Percentiles rank a stretch among this genome's conserved stretches.
phyloP scores from a whole-genome alignment of 2,329 filamentous ascomycete species.

The Pyrenophora seminiperda region DNA sequence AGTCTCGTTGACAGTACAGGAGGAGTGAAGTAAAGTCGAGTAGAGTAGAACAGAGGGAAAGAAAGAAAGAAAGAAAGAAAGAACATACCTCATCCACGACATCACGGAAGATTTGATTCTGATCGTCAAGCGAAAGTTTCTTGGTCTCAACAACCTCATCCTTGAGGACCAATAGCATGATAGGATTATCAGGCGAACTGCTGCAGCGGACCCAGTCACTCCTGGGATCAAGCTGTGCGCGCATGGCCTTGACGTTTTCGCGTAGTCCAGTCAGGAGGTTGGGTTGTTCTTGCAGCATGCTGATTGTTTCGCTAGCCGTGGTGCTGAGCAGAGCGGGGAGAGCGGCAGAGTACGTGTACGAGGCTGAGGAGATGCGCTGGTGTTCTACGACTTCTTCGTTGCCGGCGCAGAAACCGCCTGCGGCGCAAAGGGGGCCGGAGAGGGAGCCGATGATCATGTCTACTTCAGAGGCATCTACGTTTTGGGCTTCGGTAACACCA shows the following conservation, averaged over 20 bases:
- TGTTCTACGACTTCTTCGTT: conserved; percentile 92
- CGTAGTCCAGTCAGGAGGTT: conserved; percentile 78
- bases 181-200: conserved; percentile 81
- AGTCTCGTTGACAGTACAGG: background rate
- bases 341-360: conserved; percentile 95
- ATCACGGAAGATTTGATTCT: conserved; percentile 84
- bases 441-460: conserved; percentile 98
- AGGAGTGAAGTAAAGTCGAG: too few species aligned
- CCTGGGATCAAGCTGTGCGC: conserved; percentile 83
- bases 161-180: conserved; percentile 84
- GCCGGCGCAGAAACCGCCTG: conserved; percentile 94
- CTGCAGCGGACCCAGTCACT: conserved; percentile 91
- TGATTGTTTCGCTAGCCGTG: conserved; percentile 90
- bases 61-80: conserved; percentile 9
- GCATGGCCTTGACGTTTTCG: conserved; percentile 86
- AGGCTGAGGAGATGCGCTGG: conserved; percentile 87
- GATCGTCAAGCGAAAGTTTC: conserved; percentile 72
- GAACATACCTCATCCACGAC: conserved; percentile 88
- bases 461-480: conserved; percentile 88
- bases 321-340: conserved; percentile 92
- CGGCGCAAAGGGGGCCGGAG: conserved; percentile 85
- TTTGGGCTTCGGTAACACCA: conserved; percentile 93
- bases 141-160: conserved; percentile 76
- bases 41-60: too few species aligned
- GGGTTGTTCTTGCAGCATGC: conserved; percentile 82